Percentiles rank a stretch among this genome's conserved stretches.
Evolutionary conservation across 1,284 basidiomycete genomes (phyloP).

Genomic region (Ustilago nuda): DNA sequence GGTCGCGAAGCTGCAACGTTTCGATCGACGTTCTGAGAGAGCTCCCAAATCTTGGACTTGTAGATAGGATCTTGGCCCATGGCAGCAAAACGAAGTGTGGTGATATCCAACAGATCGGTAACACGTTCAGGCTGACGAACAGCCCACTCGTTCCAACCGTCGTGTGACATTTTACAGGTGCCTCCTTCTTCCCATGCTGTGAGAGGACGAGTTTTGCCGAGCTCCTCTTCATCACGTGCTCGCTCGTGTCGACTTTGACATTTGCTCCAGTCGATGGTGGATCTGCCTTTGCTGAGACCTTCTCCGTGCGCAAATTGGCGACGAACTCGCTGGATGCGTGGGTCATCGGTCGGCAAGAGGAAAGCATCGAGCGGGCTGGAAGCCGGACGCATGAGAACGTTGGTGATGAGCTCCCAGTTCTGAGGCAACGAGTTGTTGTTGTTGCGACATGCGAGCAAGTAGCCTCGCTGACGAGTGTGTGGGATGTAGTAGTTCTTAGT

Average conservation of each 20-base stretch:
- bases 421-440: conserved; percentile 65
- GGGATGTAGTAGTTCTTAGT: conserved; percentile 95
- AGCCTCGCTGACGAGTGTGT: conserved; percentile 75
- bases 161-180: conserved; percentile 86
- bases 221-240: conserved; percentile 82
- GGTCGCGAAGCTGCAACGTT: conserved; percentile 82
- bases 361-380: conserved; percentile 91
- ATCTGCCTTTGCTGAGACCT: conserved; percentile 62
- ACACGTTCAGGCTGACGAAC: conserved; percentile 90
- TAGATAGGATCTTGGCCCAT: conserved; percentile 72
- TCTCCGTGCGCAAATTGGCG: conserved; percentile 72
- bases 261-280: conserved; percentile 81
- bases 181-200: conserved; percentile 96
- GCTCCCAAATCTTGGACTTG: conserved; percentile 77
- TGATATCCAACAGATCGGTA: conserved; percentile 93
- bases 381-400: conserved; percentile 81
- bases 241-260: conserved; percentile 92
- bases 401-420: conserved; percentile 79
- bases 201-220: conserved; percentile 85
- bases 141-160: conserved; percentile 94
- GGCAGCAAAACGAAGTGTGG: conserved; percentile 81
- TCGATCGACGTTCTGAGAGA: conserved; percentile 91
- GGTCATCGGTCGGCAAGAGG: conserved; percentile 88
- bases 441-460: conserved; percentile 55
- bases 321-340: conserved; percentile 86